Conservation (phyloP, 78 protist species). For the Corallochytrium limacisporum region DNA sequence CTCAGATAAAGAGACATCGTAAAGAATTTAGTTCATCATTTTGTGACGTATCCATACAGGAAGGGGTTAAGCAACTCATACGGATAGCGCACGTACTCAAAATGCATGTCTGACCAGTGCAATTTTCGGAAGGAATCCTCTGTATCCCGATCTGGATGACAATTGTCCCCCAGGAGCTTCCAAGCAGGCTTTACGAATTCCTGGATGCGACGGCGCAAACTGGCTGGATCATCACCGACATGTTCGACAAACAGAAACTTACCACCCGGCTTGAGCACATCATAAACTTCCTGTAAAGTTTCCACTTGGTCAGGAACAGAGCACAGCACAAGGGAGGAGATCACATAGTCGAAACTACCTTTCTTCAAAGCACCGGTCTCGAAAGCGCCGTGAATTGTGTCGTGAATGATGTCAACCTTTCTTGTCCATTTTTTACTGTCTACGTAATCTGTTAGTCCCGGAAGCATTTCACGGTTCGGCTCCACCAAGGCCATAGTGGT, state of each 20-base stretch:
- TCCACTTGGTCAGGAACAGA: constrained; percentile 13
- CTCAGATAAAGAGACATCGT: no score
- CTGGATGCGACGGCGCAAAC: background rate
- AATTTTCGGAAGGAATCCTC: background rate
- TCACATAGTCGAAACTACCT: constrained; percentile 11
- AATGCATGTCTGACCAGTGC: no score
- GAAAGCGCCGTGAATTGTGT: constrained; percentile 4
- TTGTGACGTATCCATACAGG: no score
- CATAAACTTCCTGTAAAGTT: background rate
- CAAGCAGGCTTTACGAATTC: constrained; percentile 15
- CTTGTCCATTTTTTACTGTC: background rate
- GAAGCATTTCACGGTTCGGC: constrained; percentile 28
- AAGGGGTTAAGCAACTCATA: no score
- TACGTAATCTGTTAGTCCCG: background rate
- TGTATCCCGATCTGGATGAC: background rate
- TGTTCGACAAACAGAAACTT: constrained; percentile 25
- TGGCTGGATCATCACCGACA: background rate
- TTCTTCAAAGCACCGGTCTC: constrained; percentile 2
- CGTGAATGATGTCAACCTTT: background rate
- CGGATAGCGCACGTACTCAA: no score
- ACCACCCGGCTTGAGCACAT: constrained; percentile 20
- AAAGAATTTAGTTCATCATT: no score
- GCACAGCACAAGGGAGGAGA: constrained; percentile 21
- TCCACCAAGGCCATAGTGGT: background rate
- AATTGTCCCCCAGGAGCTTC: constrained; percentile 11